Evolutionary conservation across 257 asterid genomes (phyloP).

Genomic region (Catharanthus roseus): DNA sequence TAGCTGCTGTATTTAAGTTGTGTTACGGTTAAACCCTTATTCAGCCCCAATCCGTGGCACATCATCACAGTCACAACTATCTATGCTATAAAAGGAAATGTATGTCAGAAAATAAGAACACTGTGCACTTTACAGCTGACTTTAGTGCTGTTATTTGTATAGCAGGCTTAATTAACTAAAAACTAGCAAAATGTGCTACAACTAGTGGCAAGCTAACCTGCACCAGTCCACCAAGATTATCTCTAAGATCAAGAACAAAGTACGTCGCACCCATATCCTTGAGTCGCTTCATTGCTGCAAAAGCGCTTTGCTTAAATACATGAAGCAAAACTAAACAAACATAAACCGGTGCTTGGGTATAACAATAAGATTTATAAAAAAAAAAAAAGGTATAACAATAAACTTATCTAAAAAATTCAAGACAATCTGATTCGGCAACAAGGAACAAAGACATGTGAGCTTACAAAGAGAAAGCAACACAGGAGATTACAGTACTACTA

Average conservation of each 20-base stretch:
- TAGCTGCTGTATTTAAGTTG: too few relatives aligned
- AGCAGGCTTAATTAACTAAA: not conserved
- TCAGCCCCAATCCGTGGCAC: not conserved
- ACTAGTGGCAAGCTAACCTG: conserved; percentile 52
- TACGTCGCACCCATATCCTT: conserved; percentile 83
- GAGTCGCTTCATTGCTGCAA: conserved; percentile 82
- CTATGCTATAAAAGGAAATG: not conserved
- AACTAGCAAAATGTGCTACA: not conserved
- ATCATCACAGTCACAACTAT: not conserved
- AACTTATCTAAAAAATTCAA: not conserved
- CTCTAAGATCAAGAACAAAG: conserved; percentile 95
- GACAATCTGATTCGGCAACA: not conserved
- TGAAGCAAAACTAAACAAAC: not conserved
- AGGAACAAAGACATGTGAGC: not conserved
- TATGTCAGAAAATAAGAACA: too few relatives aligned
- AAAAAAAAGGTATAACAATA: too few relatives aligned
- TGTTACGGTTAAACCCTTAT: not conserved
- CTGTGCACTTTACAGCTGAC: not conserved
- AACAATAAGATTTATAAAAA: too few relatives aligned
- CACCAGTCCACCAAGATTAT: conserved; percentile 96
- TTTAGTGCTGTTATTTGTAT: not conserved
- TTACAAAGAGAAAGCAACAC: not conserved
- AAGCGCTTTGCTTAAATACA: not conserved
- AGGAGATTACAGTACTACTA: not conserved
- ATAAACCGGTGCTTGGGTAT: not conserved